Base-by-base conservation (phyloP, 257 asterid species). In the Perilla frutescens region DNA sequence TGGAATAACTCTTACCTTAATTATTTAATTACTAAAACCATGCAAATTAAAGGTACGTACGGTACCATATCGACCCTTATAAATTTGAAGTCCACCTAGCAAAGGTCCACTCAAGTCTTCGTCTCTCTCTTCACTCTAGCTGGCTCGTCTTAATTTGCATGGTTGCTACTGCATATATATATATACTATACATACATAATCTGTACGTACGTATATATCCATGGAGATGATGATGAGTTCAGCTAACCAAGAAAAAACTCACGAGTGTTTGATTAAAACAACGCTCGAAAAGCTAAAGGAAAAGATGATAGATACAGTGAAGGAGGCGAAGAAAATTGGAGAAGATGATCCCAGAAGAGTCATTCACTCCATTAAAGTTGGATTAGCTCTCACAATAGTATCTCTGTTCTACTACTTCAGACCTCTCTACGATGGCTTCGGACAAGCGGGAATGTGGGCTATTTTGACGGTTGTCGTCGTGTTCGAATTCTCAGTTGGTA, bases 401-500 rank as follows among this genome's bases (percentile, higher is more conserved):
- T 89, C 96, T 5, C 65, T 81, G 43, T 58, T 87, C 76, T 89
- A 87, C 82, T 89, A 86, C 58, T 83, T 78, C 11, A 76, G 82
- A 12, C 93, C 93, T 8, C 67, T 89, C 0, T 90, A 85, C 57
- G 64, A 84, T 48, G 85, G 87, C 1, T 88, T 88, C 15, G 96
- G 90, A 29, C 81, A 84, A 31, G 80, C 90, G 0, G 90, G 87
- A 56, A 91, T 89, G 81, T 91, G 90, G 93, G 96, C 92, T 3
- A 68, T 89, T 13, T 74, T 91, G 0, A 89, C 96, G 0, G 93
- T 91, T 3, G 88, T 84, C 2, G 90, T 87, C 5, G 88, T 81
- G 0, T 89, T 87, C 9, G 97, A 91, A 72, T 91, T 81, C 53
- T 78, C 93, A 0, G 90, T 82, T 0, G 96, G 97, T 87, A 80